Evolutionary conservation across 352 stramenopile genomes (phyloP).

Genomic region (Phytophthora cactorum): DNA sequence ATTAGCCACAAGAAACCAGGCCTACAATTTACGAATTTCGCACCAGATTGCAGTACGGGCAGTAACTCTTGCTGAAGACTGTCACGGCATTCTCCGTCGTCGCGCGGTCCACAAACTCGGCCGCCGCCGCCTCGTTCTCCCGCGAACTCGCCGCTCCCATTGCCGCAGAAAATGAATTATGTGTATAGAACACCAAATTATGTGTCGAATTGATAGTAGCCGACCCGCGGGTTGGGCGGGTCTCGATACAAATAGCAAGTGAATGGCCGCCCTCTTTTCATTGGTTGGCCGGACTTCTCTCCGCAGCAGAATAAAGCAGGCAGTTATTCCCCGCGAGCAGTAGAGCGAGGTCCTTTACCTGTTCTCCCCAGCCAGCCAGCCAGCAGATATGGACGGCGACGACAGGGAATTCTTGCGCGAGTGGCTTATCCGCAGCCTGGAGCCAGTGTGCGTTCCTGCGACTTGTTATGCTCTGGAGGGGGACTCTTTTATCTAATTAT

Average conservation of each 20-base stretch:
- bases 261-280: conserved; percentile 19
- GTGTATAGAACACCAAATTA: conserved; percentile 13
- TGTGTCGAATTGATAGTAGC: neutral
- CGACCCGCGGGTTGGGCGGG: conserved; percentile 13
- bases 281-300: conserved; percentile 36
- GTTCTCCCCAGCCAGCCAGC: conserved; percentile 8
- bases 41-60: conserved; percentile 91
- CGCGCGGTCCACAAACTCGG: conserved; percentile 61
- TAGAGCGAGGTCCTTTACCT: neutral
- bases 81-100: conserved; percentile 57
- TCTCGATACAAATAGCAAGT: conserved; percentile 21
- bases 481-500: conserved; percentile 1
- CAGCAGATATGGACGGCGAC: conserved; percentile 67
- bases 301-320: neutral
- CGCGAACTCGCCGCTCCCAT: conserved; percentile 53
- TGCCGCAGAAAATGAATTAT: neutral
- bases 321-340: conserved; percentile 24
- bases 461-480: neutral
- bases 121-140: conserved; percentile 58
- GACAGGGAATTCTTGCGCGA: conserved; percentile 84
- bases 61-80: conserved; percentile 95
- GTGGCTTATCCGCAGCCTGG: conserved; percentile 85
- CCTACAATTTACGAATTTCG: neutral
- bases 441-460: conserved; percentile 71
- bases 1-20: too few relatives aligned